Evolutionary conservation across 306 rosid species (phyloP).

Genomic region (Psophocarpus tetragonolobus): DNA sequence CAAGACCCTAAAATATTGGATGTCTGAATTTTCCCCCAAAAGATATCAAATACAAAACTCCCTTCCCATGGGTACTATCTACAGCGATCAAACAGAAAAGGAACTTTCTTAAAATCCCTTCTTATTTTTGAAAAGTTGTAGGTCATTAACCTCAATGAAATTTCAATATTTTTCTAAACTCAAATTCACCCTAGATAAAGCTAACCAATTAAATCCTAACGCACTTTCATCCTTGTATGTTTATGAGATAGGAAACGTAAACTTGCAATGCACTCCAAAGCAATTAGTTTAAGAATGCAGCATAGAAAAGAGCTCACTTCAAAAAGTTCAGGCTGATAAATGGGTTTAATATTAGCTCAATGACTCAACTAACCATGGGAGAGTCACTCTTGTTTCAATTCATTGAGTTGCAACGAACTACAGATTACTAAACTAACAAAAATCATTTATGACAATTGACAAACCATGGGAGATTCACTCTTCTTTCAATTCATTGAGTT

Average conservation of each 20-base stretch:
- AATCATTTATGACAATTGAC: not conserved
- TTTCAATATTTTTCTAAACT: not conserved
- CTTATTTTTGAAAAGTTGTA: constrained; percentile 5
- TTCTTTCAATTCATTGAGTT: not conserved
- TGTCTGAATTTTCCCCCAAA: not conserved
- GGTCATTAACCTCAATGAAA: constrained; percentile 1
- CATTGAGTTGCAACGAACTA: not conserved
- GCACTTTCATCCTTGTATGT: not conserved
- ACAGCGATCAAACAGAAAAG: not conserved
- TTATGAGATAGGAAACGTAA: constrained; percentile 1
- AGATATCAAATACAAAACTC: not conserved
- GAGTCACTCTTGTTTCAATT: not conserved
- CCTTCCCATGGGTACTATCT: not conserved
- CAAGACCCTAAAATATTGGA: not conserved
- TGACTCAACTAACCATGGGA: constrained; percentile 10
- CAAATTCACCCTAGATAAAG: constrained; percentile 1
- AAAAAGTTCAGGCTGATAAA: not conserved
- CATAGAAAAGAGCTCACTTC: constrained; percentile 7
- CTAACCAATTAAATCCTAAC: constrained; percentile 14
- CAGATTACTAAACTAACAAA: not conserved
- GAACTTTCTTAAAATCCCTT: not conserved
- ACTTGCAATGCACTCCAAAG: not conserved
- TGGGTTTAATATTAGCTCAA: constrained; percentile 12
- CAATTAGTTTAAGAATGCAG: not conserved
- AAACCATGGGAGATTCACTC: constrained; percentile 1